Evolutionary conservation across 371 early-diverging fungal genomes (phyloP), one percentile per base, ranked within the genome.

Genomic region (Lichtheimia hyalospora): DNA sequence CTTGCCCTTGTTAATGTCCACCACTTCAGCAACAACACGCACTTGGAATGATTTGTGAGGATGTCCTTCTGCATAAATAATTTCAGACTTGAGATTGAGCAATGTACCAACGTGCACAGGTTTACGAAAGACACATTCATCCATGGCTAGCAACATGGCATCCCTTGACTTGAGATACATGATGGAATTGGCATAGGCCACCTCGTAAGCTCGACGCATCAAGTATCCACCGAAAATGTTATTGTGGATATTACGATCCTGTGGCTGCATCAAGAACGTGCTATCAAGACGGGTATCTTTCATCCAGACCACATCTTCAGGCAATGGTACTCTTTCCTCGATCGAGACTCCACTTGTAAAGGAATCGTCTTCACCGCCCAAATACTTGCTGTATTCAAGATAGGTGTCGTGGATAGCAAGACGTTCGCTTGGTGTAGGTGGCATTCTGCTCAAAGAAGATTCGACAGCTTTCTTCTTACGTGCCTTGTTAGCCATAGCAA

Each of bases 101-200:
- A 97, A 70, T 1, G 91, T 87, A 1, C 97, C 96, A 49, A 97
- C 89, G 43, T 89, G 89, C 18, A 97, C 97, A 0, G 97, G 96
- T 63, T 84, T 86, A 13, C 84, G 74, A 68, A 97, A 97, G 8
- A 86, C 71, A 57, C 95, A 89, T 64, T 97, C 96, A 68, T 96
- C 97, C 55, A 95, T 78, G 2, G 95, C 88, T 18, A 89, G 68
- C 49, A 92, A 84, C 0, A 54, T 69, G 15, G 73, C 70, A 3
- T 42, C 23, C 3, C 81, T 75, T 10, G 78, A 66, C n/a, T 82
- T 77, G 39, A 83, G 74, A 52, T 85, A 91, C 10, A 91, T 66
- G 2, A 84, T 77, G 2, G 88, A 92, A 40, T 88, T 88, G 20
- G 89, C 79, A 74, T 83, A 91, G 4, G 92, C 94, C 0, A 97